A percentile compares a stretch with the other conserved stretches of the same genome.
Conservation (phyloP, 2,329 filamentous ascomycete species). For the Colletotrichum chrysophilum region DNA sequence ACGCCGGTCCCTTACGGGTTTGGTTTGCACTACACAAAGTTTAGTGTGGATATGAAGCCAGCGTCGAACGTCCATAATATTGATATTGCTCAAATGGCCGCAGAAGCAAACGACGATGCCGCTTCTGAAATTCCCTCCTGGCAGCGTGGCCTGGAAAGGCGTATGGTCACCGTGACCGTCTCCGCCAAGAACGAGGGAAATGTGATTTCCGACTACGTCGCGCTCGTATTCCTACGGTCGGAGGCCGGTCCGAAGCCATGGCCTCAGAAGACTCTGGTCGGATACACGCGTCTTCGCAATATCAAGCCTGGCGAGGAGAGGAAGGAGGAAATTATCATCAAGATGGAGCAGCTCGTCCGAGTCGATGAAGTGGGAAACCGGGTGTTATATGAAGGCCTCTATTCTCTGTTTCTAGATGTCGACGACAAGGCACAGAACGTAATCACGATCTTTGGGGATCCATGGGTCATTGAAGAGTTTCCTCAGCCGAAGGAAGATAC, state of each 20-base stretch:
- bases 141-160: background rate
- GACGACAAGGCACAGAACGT: background rate
- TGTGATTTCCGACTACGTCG: conserved; percentile 55
- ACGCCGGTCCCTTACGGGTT: conserved; percentile 58
- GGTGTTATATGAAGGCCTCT: conserved; percentile 59
- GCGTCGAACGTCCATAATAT: background rate
- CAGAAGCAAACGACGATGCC: background rate
- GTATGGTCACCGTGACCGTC: conserved; percentile 38
- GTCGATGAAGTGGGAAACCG: conserved; percentile 54
- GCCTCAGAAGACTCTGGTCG: conserved; percentile 57
- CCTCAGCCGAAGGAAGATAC: background rate
- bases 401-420: conserved; percentile 51
- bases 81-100: background rate
- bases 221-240: conserved; percentile 54
- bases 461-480: background rate
- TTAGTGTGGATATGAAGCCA: conserved; percentile 32
- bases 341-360: conserved; percentile 53
- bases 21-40: conserved; percentile 64
- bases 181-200: conserved; percentile 53
- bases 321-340: conserved; percentile 43
- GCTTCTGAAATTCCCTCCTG: background rate
- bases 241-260: conserved; percentile 51
- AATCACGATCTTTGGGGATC: background rate
- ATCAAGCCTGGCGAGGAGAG: conserved; percentile 36
- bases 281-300: conserved; percentile 50